Conservation (phyloP, 768 basidiomycete genomes). For the Leccinellum albellum region DNA sequence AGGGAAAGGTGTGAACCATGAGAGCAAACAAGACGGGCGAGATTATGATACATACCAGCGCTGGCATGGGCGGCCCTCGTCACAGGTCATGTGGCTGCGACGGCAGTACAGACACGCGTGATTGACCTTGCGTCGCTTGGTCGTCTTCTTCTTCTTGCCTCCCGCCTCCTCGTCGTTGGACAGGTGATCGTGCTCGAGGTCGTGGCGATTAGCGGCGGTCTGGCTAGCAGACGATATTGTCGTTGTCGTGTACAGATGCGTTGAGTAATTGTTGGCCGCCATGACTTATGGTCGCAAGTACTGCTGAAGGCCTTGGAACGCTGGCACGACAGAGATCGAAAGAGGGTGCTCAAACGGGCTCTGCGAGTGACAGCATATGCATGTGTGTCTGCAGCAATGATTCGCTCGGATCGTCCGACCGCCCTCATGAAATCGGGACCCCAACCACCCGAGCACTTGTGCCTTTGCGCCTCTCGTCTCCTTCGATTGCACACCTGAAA, state of each 20-base stretch:
- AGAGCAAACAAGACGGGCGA: background rate
- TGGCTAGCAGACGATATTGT: conserved; percentile 15
- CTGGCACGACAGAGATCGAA: conserved; percentile 7
- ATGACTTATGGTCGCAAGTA: conserved; percentile 8
- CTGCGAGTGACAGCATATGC: conserved; percentile 17
- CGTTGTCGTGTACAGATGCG: conserved; percentile 25
- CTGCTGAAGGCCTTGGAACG: background rate
- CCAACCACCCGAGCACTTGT: conserved; percentile 20
- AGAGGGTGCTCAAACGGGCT: conserved; percentile 13
- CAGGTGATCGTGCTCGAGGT: conserved; percentile 26
- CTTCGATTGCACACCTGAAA: background rate
- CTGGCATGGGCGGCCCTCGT: conserved; percentile 86
- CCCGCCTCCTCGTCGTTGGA: conserved; percentile 31
- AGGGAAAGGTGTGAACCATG: background rate
- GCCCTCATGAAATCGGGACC: conserved; percentile 10
- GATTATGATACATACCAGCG: conserved; percentile 73
- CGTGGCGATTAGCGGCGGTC: conserved; percentile 4
- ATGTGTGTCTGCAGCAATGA: background rate
- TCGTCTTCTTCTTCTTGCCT: conserved; percentile 39
- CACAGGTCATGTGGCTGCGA: conserved; percentile 90
- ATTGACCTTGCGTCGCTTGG: conserved; percentile 81
- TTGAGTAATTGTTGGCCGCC: conserved; percentile 22
- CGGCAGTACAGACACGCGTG: conserved; percentile 94
- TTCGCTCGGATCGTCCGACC: background rate
- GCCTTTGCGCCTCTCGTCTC: background rate